A percentile compares a stretch with the other conserved stretches of the same genome.
Conservation (phyloP, 2,329 filamentous ascomycete species). For the Diaporthe vaccinii region DNA sequence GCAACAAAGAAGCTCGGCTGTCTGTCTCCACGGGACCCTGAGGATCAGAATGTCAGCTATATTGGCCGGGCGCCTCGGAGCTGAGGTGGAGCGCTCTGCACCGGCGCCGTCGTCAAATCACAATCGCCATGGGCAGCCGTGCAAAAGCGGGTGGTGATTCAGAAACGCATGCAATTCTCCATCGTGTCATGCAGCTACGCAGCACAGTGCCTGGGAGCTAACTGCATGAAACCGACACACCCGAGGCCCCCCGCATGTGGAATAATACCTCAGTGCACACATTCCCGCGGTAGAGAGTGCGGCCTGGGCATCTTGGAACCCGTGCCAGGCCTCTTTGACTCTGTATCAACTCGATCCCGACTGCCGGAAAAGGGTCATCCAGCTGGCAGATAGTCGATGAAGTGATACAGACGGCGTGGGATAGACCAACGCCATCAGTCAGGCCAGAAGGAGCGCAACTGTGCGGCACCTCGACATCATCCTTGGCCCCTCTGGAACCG, state of each 20-base stretch:
- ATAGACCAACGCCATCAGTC: background rate
- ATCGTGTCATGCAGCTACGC: conserved; percentile 29
- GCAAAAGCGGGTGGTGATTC: conserved; percentile 27
- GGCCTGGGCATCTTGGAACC: background rate
- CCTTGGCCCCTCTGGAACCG: conserved; percentile 4
- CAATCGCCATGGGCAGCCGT: conserved; percentile 5
- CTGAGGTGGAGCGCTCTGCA: background rate
- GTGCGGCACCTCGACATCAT: background rate
- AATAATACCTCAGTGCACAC: conserved; percentile 18
- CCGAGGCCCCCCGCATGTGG: conserved; percentile 24
- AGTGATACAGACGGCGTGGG: background rate
- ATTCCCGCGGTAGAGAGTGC: background rate
- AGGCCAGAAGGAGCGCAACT: background rate
- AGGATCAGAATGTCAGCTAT: conserved; percentile 10
- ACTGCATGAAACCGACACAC: conserved; percentile 6
- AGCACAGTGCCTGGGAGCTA: conserved; percentile 28
- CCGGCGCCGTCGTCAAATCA: conserved; percentile 28
- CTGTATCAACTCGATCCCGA: background rate
- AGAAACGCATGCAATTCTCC: conserved; percentile 23
- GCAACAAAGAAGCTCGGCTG: conserved; percentile 14
- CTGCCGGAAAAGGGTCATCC: conserved; percentile 12
- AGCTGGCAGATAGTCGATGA: background rate
- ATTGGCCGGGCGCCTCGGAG: conserved; percentile 24
- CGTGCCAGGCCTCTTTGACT: conserved; percentile 11
- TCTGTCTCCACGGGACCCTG: conserved; percentile 5